phyloP scores from a whole-genome alignment of 2,329 filamentous ascomycete genomes.

The Bipolaris zeicola region DNA sequence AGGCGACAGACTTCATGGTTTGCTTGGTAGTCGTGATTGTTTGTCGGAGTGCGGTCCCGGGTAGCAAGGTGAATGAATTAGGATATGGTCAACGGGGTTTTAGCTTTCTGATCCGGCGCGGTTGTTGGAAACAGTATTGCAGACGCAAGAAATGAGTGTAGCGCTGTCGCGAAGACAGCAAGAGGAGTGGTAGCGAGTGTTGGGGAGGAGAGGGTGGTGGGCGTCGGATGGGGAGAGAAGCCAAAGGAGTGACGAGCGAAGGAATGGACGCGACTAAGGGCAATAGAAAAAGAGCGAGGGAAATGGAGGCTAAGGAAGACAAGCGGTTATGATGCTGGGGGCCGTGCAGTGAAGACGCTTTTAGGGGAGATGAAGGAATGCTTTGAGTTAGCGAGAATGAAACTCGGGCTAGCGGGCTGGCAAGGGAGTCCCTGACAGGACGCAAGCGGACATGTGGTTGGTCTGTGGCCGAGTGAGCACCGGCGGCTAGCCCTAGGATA shows the following conservation, averaged over 20 bases:
- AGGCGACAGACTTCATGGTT: constrained; percentile 42
- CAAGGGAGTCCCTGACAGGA: constrained; percentile 15
- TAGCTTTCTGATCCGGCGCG: constrained; percentile 5
- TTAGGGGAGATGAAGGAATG: constrained; percentile 48
- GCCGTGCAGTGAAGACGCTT: constrained; percentile 29
- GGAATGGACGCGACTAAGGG: constrained; percentile 31
- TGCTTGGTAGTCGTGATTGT: neutral
- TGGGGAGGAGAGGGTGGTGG: constrained; percentile 4
- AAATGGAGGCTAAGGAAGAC: constrained; percentile 15
- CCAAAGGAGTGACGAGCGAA: constrained; percentile 36
- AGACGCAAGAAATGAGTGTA: constrained; percentile 39
- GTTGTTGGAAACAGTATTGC: constrained; percentile 16
- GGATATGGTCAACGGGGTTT: neutral
- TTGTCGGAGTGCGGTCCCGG: neutral
- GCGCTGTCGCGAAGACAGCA: constrained; percentile 24
- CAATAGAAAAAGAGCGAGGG: constrained; percentile 30
- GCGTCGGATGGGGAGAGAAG: constrained; percentile 4
- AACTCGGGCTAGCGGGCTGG: constrained; percentile 36
- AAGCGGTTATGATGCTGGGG: constrained; percentile 36
- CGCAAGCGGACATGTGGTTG: constrained; percentile 24
- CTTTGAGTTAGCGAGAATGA: constrained; percentile 43
- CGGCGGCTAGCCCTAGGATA: constrained; percentile 32
- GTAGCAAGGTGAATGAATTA: neutral
- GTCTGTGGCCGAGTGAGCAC: constrained; percentile 19
- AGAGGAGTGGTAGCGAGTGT: constrained; percentile 33